Evolutionary conservation across 495 filamentous ascomycete species (phyloP).

Genomic region (Opeltia flavorubescens): DNA sequence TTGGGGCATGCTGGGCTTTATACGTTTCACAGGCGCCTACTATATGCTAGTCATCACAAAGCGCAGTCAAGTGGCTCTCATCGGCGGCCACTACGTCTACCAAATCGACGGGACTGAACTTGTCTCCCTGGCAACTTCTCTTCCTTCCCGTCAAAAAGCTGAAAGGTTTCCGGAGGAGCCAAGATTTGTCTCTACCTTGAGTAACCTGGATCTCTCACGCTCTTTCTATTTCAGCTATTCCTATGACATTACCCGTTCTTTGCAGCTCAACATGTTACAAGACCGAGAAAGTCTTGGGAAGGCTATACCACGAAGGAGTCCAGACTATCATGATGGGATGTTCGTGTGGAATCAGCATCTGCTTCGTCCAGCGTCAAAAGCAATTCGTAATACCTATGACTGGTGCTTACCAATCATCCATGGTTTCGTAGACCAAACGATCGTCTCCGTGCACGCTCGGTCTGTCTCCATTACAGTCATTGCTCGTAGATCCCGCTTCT

Average conservation of each 20-base stretch:
- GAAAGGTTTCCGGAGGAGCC: constrained; percentile 83
- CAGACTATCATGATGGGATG: constrained; percentile 76
- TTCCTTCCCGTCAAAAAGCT: constrained; percentile 47
- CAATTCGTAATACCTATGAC: constrained; percentile 69
- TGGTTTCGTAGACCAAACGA: constrained; percentile 1
- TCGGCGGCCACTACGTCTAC: constrained; percentile 91
- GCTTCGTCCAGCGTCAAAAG: constrained; percentile 54
- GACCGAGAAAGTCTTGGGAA: constrained; percentile 55
- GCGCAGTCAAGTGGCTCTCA: constrained; percentile 85
- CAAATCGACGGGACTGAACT: constrained; percentile 93
- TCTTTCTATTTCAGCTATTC: constrained; percentile 99
- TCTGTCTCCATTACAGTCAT: constrained; percentile 85
- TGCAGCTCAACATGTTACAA: constrained; percentile 83
- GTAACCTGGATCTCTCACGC: constrained; percentile 74
- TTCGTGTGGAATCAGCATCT: constrained; percentile 96
- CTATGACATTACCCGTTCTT: constrained; percentile 84
- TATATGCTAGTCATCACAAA: constrained; percentile 98
- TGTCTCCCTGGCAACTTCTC: constrained; percentile 59
- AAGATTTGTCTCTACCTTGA: constrained; percentile 74
- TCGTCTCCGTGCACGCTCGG: constrained; percentile 65
- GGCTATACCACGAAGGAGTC: constrained; percentile 41
- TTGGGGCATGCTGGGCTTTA: constrained; percentile 90
- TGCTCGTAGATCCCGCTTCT: constrained; percentile 80
- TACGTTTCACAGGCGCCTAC: constrained; percentile 88
- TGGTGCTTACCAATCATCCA: constrained; percentile 65